A percentile compares a stretch with the other conserved stretches of the same genome.
Conservation (phyloP, 2,329 filamentous ascomycete genomes). For the Pyrenochaeta sp. region DNA sequence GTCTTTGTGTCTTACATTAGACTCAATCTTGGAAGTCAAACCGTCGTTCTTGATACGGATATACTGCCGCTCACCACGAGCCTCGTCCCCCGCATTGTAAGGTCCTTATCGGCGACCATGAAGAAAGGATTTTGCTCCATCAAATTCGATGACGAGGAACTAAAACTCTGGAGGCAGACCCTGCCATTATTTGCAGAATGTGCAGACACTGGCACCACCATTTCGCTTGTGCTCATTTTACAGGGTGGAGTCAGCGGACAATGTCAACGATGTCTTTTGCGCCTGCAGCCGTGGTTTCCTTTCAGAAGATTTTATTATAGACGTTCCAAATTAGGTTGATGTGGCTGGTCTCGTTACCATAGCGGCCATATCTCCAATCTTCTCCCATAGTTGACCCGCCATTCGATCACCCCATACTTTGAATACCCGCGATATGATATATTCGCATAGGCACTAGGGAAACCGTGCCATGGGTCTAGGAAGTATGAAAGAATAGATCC, state of each 20-base stretch:
- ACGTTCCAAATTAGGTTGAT: not conserved
- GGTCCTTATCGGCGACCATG: not conserved
- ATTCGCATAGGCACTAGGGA: too few relatives aligned
- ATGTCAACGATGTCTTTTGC: not conserved
- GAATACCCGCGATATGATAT: too few relatives aligned
- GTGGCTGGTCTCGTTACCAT: not conserved
- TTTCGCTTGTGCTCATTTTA: too few relatives aligned
- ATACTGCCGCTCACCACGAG: not conserved
- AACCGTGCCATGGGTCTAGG: too few relatives aligned
- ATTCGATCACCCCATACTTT: too few relatives aligned
- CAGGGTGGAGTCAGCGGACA: not conserved
- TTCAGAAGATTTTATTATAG: not conserved
- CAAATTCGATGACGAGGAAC: not conserved
- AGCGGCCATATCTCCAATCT: not conserved
- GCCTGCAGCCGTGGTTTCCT: not conserved
- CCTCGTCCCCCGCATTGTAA: not conserved
- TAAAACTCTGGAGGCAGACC: not conserved
- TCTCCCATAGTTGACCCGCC: not conserved
- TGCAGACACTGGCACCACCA: not conserved
- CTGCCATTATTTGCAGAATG: not conserved
- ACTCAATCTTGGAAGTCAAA: not conserved
- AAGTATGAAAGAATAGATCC: too few relatives aligned
- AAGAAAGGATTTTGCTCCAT: not conserved
- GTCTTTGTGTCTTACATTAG: not conserved
- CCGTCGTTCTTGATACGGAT: not conserved